Conservation (phyloP, 345 rosid genomes). For the Eucalyptus lansdowneana region DNA sequence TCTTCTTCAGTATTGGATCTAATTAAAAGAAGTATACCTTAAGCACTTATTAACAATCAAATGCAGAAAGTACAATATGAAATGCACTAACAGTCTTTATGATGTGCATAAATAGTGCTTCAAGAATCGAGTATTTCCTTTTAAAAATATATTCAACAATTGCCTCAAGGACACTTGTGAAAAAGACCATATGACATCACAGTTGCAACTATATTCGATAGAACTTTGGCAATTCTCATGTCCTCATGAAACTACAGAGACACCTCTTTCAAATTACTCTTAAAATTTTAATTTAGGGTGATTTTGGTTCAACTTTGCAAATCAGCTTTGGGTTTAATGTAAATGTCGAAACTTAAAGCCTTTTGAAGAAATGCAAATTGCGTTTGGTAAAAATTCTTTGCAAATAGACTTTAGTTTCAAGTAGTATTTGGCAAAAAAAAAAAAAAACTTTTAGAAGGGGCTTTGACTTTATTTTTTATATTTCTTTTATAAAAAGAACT, state of each 20-base stretch:
- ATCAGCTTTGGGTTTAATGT: no score
- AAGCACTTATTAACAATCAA: neutral
- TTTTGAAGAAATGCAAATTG: no score
- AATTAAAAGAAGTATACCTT: neutral
- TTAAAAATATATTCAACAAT: neutral
- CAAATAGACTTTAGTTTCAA: no score
- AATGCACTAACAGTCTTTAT: neutral
- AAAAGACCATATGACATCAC: neutral
- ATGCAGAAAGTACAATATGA: neutral
- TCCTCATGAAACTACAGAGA: neutral
- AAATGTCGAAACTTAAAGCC: accelerated
- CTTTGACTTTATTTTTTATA: no score
- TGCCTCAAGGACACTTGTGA: neutral
- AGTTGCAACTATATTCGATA: neutral
- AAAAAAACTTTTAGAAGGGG: no score
- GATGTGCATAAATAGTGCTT: neutral
- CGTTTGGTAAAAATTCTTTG: no score
- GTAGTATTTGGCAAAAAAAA: accelerated
- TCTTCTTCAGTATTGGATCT: neutral
- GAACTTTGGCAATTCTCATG: neutral
- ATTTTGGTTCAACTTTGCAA: no score
- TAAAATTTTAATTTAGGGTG: neutral
- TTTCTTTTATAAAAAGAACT: no score
- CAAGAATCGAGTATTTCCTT: neutral
- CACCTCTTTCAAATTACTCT: neutral